phyloP scores from a whole-genome alignment of 345 rosid species.

The Citrus medica region DNA sequence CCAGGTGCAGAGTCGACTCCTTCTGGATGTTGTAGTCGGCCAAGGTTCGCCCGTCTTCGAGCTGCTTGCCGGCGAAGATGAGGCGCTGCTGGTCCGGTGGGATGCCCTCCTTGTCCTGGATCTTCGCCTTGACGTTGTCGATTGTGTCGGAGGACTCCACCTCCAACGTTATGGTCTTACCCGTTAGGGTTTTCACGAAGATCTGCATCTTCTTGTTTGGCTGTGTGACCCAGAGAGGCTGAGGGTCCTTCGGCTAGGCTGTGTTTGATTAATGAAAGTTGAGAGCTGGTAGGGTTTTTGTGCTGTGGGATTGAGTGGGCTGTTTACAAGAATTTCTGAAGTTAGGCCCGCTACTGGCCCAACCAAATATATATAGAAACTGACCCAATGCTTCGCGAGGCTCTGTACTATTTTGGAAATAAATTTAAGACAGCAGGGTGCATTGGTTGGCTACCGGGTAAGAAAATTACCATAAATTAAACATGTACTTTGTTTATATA shows the following conservation, averaged over 20 bases:
- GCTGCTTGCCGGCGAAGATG: slow-evolving; percentile 71
- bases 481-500: too few species aligned
- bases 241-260: slow-evolving; percentile 7
- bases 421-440: too few species aligned
- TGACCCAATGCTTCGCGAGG: not conserved
- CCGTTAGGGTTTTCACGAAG: slow-evolving; percentile 79
- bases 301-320: not conserved
- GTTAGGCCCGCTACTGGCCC: not conserved
- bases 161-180: slow-evolving; percentile 72
- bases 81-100: slow-evolving; percentile 74
- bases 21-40: slow-evolving; percentile 56
- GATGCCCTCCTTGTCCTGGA: slow-evolving; percentile 67
- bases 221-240: not conserved
- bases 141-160: slow-evolving; percentile 65
- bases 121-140: slow-evolving; percentile 69
- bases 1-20: slow-evolving; percentile 54
- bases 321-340: not conserved
- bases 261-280: not conserved
- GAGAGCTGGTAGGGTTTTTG: not conserved
- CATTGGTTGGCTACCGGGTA: too few species aligned
- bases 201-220: slow-evolving; percentile 56
- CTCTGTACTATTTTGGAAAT: not conserved
- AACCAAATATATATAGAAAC: not conserved
- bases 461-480: too few species aligned
- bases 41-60: slow-evolving; percentile 55